These are phyloP conservation scores for Fusarium metavorans DNA, from an alignment of 2,329 filamentous ascomycete genomes.

Conservation along the genomic window DNA sequence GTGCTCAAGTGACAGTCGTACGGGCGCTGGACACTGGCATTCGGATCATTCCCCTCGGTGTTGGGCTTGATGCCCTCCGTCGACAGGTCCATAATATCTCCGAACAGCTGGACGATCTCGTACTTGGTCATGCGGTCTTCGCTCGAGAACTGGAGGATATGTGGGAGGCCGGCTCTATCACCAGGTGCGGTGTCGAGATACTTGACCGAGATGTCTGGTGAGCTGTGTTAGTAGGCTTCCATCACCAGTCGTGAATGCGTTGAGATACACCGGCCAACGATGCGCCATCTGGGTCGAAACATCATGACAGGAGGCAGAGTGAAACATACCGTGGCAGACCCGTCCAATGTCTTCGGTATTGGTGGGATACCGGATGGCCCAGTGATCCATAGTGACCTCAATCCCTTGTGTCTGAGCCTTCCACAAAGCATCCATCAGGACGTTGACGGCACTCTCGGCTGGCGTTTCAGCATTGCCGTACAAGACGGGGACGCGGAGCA, in stretches of 20 bases:
- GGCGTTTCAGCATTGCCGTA: slow-evolving; percentile 81
- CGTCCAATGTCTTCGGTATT: slow-evolving; percentile 89
- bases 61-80: slow-evolving; percentile 76
- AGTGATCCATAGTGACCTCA: slow-evolving; percentile 85
- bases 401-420: slow-evolving; percentile 74
- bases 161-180: slow-evolving; percentile 68
- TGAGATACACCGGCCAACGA: not conserved
- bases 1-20: slow-evolving; percentile 92
- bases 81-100: slow-evolving; percentile 81
- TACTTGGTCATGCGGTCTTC: slow-evolving; percentile 92
- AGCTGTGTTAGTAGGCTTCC: not conserved
- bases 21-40: slow-evolving; percentile 79
- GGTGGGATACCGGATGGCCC: slow-evolving; percentile 85
- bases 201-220: slow-evolving; percentile 74
- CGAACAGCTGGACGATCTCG: slow-evolving; percentile 83
- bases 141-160: slow-evolving; percentile 84
- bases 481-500: slow-evolving; percentile 84
- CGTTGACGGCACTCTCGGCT: slow-evolving; percentile 85
- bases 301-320: slow-evolving; percentile 16
- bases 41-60: slow-evolving; percentile 77
- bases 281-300: slow-evolving; percentile 13
- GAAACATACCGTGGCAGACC: slow-evolving; percentile 73
- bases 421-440: slow-evolving; percentile 81
- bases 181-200: slow-evolving; percentile 67
- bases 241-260: not conserved